phyloP scores from a whole-genome alignment of 495 filamentous ascomycete species.

The Parmelia sp. region DNA sequence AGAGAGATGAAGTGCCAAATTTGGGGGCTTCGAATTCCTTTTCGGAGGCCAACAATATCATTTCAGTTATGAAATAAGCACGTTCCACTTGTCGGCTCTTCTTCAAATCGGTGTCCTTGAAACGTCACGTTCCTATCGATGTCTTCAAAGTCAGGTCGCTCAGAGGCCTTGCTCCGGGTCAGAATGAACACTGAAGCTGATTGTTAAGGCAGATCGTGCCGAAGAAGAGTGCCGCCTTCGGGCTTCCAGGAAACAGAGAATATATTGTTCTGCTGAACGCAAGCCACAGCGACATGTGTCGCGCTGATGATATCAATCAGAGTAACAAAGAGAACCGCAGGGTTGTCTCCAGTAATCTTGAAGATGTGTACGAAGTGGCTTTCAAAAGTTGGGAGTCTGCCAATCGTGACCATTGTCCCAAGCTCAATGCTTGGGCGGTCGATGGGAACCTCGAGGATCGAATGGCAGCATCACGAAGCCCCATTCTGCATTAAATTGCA shows the following conservation, averaged over 20 bases:
- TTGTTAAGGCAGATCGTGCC: neutral
- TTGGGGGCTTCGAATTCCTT: no score
- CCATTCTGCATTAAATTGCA: neutral
- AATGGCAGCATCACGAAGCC: neutral
- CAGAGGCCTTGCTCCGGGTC: no score
- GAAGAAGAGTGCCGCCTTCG: constrained; percentile 16
- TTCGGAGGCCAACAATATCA: no score
- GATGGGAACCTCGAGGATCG: no score
- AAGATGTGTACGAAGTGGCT: constrained; percentile 12
- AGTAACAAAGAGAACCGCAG: constrained; percentile 13
- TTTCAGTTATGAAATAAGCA: no score
- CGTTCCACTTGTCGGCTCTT: no score
- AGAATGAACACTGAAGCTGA: no score
- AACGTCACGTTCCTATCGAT: no score
- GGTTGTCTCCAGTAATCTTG: constrained; percentile 15
- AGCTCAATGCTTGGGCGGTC: no score
- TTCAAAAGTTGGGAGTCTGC: neutral
- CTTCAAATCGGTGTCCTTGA: no score
- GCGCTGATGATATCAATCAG: constrained; percentile 5
- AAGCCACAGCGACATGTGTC: constrained; percentile 16
- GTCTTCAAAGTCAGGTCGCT: no score
- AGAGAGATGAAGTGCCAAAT: no score
- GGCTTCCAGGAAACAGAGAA: constrained; percentile 18
- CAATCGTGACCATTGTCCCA: neutral
- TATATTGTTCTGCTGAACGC: constrained; percentile 19